These are phyloP conservation scores for Chaetomium sp. DNA, from an alignment of 2,329 filamentous ascomycete genomes.

Conservation along the genomic window DNA sequence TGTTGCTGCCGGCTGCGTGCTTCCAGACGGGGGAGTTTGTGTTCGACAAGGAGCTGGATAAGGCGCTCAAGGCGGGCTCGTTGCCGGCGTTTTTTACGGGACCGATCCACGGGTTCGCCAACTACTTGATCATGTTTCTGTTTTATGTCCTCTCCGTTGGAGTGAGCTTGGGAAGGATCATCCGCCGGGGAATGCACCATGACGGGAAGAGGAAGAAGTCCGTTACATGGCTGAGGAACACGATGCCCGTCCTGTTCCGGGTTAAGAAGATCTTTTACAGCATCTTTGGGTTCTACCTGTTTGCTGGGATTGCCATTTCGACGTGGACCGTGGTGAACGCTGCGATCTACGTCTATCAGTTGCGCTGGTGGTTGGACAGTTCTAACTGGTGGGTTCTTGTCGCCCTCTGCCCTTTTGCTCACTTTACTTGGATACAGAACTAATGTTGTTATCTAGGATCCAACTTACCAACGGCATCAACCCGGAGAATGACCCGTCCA, in stretches of 20 bases:
- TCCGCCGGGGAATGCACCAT: slow-evolving; percentile 11
- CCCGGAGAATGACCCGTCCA: slow-evolving; percentile 29
- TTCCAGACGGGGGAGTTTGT: slow-evolving; percentile 22
- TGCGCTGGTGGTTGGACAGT: slow-evolving; percentile 28
- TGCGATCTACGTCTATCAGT: slow-evolving; percentile 23
- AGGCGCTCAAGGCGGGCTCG: slow-evolving; percentile 5
- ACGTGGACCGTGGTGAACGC: slow-evolving; percentile 19
- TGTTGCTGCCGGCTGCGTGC: slow-evolving; percentile 30
- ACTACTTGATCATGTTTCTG: slow-evolving; percentile 19
- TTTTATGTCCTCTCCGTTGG: slow-evolving; percentile 17
- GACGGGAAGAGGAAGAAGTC: slow-evolving; percentile 12
- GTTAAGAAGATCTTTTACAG: slow-evolving; percentile 9
- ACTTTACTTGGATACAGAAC: neutral
- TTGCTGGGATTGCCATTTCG: slow-evolving; percentile 24
- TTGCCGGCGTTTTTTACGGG: slow-evolving; percentile 5
- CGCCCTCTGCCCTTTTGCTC: neutral
- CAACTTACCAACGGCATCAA: slow-evolving; percentile 17
- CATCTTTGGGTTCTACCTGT: slow-evolving; percentile 16
- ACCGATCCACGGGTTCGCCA: slow-evolving; percentile 19
- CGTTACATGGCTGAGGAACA: slow-evolving; percentile 4
- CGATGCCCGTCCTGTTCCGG: slow-evolving; percentile 2
- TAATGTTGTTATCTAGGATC: slow-evolving; percentile 3
- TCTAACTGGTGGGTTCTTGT: slow-evolving; percentile 16
- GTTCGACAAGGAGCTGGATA: slow-evolving; percentile 9
- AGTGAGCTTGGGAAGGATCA: slow-evolving; percentile 16